Evolutionary conservation across 805 yeast genomes (phyloP).

Genomic region (Candida chilensis): DNA sequence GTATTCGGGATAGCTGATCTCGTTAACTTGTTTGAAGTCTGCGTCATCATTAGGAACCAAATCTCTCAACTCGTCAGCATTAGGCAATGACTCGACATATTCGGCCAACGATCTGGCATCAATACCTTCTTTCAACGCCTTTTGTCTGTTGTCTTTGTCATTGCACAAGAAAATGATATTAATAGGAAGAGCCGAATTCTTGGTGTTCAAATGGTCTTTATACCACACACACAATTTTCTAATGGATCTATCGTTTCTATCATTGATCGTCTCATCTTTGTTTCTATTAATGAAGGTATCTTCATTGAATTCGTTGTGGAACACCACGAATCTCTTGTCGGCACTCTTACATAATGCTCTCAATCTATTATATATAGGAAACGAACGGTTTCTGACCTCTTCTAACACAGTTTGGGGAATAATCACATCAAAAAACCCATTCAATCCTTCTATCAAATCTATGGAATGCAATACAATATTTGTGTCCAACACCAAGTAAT

Average conservation of each 20-base stretch:
- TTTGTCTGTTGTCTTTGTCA: conserved; percentile 56
- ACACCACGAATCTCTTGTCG: conserved; percentile 74
- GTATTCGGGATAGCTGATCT: conserved; percentile 65
- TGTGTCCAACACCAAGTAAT: conserved; percentile 81
- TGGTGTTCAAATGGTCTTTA: conserved; percentile 44
- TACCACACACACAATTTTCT: conserved; percentile 71
- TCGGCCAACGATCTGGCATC: conserved; percentile 49
- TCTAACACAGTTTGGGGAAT: conserved; percentile 94
- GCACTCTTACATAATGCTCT: conserved; percentile 63
- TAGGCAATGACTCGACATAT: conserved; percentile 65
- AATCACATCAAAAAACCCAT: conserved; percentile 79
- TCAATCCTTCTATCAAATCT: conserved; percentile 73
- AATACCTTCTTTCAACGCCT: conserved; percentile 47
- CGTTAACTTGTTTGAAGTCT: conserved; percentile 30
- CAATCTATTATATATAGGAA: conserved; percentile 80
- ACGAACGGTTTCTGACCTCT: conserved; percentile 81
- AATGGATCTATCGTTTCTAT: conserved; percentile 87
- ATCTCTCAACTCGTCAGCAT: conserved; percentile 68
- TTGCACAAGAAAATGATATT: conserved; percentile 60
- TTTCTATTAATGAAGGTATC: conserved; percentile 59
- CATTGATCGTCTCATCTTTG: conserved; percentile 69
- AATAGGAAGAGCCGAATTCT: conserved; percentile 22
- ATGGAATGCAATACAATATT: conserved; percentile 83
- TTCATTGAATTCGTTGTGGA: conserved; percentile 84
- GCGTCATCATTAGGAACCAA: conserved; percentile 54